Base-by-base conservation (phyloP, 2,329 filamentous ascomycete genomes). In the Lasiodiplodia gonubiensis region DNA sequence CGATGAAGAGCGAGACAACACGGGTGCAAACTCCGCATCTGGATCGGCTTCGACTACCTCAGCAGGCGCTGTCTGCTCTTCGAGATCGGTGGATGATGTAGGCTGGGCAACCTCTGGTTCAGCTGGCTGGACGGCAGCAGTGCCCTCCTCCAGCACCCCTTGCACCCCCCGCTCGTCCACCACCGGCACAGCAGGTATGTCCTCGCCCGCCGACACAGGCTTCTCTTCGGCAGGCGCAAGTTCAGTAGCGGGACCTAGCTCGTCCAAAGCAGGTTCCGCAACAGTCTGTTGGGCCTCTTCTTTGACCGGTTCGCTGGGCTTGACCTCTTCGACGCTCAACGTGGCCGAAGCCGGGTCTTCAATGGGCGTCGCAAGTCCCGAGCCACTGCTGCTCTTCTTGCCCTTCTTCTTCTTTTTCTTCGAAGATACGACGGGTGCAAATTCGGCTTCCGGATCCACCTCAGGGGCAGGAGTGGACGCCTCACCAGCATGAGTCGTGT, bases 331-430 rank as follows among this genome's bases (percentile, higher is more conserved):
- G n/a, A 57, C 53, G 23, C 33, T 8, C 12, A 7, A 11, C 5
- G n/a, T 12, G 5, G 14, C 11, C 2, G 52, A 10, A 2, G 30
- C 52, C 10, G 30, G n/a, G 10, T 39, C 53, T 18, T 57, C 53
- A 18, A 57, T 23, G 2, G 53, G 53, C 5, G 53, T 57, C 5
- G 53, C 33, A 14, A 57, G 25, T 6, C 53, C 39, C n/a, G 30
- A 42, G 25, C 35, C 48, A 27, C 46, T 68, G 39, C 69, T 70
- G 64, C 72, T 71, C 10, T 65, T 67, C 65, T 73, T 75, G 5
- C 66, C 69, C 67, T 74, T 73, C 70, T 75, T 64, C 35, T 51
- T 52, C 46, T 64, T 64, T 18, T 52, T 64, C 27, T 53, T 64
- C 18, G 39, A 57, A 2, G 35, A 37, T 7, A 39, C 10, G 11